Evolutionary conservation across 805 yeast genomes (phyloP), one percentile per base, ranked within the genome.

Genomic region (Novakomyces olei): DNA sequence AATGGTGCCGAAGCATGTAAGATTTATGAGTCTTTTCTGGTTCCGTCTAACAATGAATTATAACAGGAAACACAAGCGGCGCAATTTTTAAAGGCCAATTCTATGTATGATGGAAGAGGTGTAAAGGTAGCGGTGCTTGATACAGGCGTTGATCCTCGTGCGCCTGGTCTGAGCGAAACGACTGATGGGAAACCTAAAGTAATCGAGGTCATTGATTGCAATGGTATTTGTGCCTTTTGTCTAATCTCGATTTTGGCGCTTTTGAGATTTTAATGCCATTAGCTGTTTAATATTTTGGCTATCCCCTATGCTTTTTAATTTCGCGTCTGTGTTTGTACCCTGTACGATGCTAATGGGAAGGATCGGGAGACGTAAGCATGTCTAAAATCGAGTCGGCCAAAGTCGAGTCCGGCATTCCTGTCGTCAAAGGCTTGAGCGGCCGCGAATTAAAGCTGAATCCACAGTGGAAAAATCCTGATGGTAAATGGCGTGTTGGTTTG

Each of bases 131-230:
- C 26, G 5, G 24, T 30, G 4, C 25, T 30, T n/a, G 33, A 30
- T 15, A 30, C 33, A 20, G 33, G 33, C n/a, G 33, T 20, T 15
- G 33, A 30, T 22, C 33, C 33, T 12, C 19, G 27, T 3, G 33
- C 33, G 5, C 16, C 27, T 12, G 33, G 33, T 5, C 16, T 30
- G 8, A 12, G 17, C 7, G 12, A 12, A 1, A 30, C 33, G 4
- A 20, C 19, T 15, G 25, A 20, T n/a, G 33, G 33, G 15, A 10
- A 22, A 23, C 27, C 33, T 12, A 30, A 30, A 14, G 16, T 30
- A 3, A 20, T 19, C 12, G 23, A 30, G 5, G 7, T 30, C 9
- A 27, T 30, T 12, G 33, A 30, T 12, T 30, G 33, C 15, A 30
- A 26, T 14, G 33, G 33, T 17, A 25, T 20, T 9, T 26, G 33